phyloP scores from a whole-genome alignment of 345 rosid genomes.

The Citrus reticulata region DNA sequence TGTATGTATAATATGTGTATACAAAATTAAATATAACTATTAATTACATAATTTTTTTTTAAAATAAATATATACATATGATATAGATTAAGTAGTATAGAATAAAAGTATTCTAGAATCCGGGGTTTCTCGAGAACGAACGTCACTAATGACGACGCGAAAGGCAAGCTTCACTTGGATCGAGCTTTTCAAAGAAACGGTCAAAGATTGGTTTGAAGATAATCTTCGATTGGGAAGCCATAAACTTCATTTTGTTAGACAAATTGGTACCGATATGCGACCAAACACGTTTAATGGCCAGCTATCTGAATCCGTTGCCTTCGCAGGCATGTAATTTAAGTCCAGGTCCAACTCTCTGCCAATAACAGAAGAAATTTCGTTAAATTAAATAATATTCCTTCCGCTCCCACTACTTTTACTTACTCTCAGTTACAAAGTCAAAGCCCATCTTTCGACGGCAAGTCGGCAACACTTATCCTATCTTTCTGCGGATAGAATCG shows the following conservation, averaged over 20 bases:
- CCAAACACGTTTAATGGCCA: no score
- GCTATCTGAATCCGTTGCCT: not conserved
- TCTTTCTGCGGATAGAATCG: no score
- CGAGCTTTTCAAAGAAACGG: not conserved
- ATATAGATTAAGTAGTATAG: no score
- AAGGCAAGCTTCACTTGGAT: not conserved
- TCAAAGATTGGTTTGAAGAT: not conserved
- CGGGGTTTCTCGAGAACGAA: not conserved
- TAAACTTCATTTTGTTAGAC: not conserved
- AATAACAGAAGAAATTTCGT: no score
- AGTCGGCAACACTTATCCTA: no score
- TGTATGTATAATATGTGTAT: no score
- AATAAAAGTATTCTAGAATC: no score
- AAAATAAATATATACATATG: no score
- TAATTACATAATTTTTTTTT: no score
- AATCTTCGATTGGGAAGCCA: not conserved
- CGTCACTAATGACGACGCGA: slow-evolving; percentile 1
- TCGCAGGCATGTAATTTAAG: no score
- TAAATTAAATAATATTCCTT: no score
- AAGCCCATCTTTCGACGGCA: not conserved
- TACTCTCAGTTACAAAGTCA: not conserved
- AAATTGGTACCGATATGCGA: not conserved
- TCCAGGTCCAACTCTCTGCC: not conserved
- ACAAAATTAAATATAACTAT: no score
- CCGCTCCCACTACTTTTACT: not conserved